These are phyloP conservation scores for Chalciporus piperatoides DNA, from an alignment of 1,284 basidiomycete species.

Conservation along the genomic window DNA sequence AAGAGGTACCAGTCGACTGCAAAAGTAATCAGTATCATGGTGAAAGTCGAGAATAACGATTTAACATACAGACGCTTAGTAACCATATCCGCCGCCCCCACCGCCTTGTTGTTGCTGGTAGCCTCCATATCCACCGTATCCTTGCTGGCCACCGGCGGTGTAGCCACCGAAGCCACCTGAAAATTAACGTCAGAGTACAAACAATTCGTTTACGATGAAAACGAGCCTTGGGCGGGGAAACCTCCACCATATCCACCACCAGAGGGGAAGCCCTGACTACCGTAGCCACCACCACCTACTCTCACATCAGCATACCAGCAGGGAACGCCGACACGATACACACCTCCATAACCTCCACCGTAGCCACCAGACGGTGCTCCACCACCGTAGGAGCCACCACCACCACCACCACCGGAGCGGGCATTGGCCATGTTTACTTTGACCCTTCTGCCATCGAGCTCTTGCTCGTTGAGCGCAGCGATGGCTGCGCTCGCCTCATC, in stretches of 20 bases:
- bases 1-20: not conserved
- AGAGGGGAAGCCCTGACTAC: slow-evolving; percentile 20
- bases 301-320: not conserved
- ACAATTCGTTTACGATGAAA: not conserved
- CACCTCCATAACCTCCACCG: slow-evolving; percentile 27
- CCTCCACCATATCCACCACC: slow-evolving; percentile 24
- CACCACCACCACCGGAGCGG: slow-evolving; percentile 49
- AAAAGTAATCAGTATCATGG: slow-evolving; percentile 2
- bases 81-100: slow-evolving; percentile 21
- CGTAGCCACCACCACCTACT: slow-evolving; percentile 17
- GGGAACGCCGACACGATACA: not conserved
- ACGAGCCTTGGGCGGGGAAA: slow-evolving; percentile 19
- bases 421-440: slow-evolving; percentile 95
- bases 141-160: slow-evolving; percentile 11
- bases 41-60: not conserved
- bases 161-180: slow-evolving; percentile 20
- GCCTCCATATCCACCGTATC: slow-evolving; percentile 25
- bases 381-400: slow-evolving; percentile 23
- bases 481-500: slow-evolving; percentile 83
- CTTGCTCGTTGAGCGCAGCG: slow-evolving; percentile 78
- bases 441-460: slow-evolving; percentile 91
- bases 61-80: slow-evolving; percentile 17
- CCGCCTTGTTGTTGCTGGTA: slow-evolving; percentile 19
- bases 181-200: not conserved
- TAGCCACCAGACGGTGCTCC: slow-evolving; percentile 25